Conservation (phyloP, 345 rosid species). For the Isatis tinctoria region DNA sequence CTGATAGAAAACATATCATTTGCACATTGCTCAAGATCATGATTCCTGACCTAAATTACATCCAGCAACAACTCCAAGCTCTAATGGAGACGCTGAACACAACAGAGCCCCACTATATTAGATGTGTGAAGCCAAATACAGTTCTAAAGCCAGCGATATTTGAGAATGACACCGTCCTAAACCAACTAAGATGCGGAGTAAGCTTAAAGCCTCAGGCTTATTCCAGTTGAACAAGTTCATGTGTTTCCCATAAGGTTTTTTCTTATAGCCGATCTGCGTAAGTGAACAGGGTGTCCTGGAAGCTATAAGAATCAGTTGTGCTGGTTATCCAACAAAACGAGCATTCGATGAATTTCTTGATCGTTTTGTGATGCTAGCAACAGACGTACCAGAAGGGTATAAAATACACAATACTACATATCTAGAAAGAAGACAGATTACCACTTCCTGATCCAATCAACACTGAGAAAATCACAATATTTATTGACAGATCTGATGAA, state of each 20-base stretch:
- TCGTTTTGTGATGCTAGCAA: slow-evolving; percentile 73
- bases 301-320: slow-evolving; percentile 83
- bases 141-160: slow-evolving; percentile 54
- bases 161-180: slow-evolving; percentile 52
- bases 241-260: not conserved
- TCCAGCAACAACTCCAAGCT: slow-evolving; percentile 66
- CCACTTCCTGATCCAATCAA: slow-evolving; percentile 8
- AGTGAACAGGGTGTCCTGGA: slow-evolving; percentile 76
- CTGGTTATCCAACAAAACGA: slow-evolving; percentile 80
- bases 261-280: slow-evolving; percentile 8
- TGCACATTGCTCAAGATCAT: slow-evolving; percentile 6
- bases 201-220: slow-evolving; percentile 15
- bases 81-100: slow-evolving; percentile 60
- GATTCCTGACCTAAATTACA: slow-evolving; percentile 26
- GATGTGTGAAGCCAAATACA: slow-evolving; percentile 69
- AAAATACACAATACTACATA: slow-evolving; percentile 3
- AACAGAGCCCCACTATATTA: slow-evolving; percentile 62
- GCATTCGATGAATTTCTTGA: slow-evolving; percentile 73
- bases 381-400: slow-evolving; percentile 66
- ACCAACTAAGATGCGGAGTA: slow-evolving; percentile 66
- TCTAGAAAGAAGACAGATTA: slow-evolving; percentile 1
- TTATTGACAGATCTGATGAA: slow-evolving; percentile 47
- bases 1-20: not conserved
- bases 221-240: slow-evolving; percentile 6
- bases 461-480: not conserved